A percentile compares a stretch with the other conserved stretches of the same genome.
Evolutionary conservation across 805 yeast genomes (phyloP).

Genomic region (Candida patagonica): DNA sequence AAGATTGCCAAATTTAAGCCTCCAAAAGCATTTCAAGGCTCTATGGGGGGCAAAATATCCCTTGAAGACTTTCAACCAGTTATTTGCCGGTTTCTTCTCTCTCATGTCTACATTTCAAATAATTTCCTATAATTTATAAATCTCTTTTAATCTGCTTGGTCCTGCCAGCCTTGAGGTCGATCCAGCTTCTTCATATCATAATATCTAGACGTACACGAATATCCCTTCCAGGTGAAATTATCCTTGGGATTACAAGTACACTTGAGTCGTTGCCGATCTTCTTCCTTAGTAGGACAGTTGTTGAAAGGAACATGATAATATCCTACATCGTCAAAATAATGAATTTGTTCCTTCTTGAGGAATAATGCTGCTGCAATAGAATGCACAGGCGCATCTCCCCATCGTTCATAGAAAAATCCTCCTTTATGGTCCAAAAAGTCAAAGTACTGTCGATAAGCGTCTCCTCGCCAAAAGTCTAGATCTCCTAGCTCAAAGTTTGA

Average conservation of each 20-base stretch:
- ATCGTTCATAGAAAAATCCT: slow-evolving; percentile 65
- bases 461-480: slow-evolving; percentile 48
- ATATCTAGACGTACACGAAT: slow-evolving; percentile 31
- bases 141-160: slow-evolving; percentile 23
- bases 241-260: slow-evolving; percentile 69
- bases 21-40: no score
- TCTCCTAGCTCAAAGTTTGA: slow-evolving; percentile 60
- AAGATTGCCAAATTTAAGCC: no score
- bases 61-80: no score
- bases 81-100: no score
- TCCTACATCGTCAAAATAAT: slow-evolving; percentile 52
- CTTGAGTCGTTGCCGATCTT: slow-evolving; percentile 44
- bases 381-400: slow-evolving; percentile 77
- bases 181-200: slow-evolving; percentile 23
- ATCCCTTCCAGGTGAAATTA: slow-evolving; percentile 33
- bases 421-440: slow-evolving; percentile 52
- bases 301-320: slow-evolving; percentile 48
- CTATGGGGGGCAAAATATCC: no score
- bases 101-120: no score
- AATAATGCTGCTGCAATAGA: slow-evolving; percentile 53
- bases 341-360: slow-evolving; percentile 42
- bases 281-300: slow-evolving; percentile 43
- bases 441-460: slow-evolving; percentile 46
- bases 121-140: no score
- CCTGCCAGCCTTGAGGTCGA: slow-evolving; percentile 26